phyloP scores from a whole-genome alignment of 2,329 filamentous ascomycete genomes.

The Fusarium sp. region DNA sequence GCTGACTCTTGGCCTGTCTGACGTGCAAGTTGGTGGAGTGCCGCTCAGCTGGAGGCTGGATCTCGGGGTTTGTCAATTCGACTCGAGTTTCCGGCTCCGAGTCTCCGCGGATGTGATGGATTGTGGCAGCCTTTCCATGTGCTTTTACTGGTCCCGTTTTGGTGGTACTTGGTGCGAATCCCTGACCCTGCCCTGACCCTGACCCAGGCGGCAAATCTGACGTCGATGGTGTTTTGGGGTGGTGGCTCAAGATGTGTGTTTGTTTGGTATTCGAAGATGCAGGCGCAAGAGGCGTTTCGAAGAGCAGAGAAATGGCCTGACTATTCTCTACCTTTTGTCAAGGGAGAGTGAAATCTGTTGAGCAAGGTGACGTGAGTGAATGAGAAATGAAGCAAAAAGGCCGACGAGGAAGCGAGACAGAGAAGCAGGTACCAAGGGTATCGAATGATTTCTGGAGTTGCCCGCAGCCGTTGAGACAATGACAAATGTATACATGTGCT shows the following conservation, averaged over 20 bases:
- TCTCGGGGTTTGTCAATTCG: conserved; percentile 1
- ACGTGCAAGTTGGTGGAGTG: conserved; percentile 5
- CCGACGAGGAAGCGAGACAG: neutral
- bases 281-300: neutral
- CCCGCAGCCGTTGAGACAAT: neutral
- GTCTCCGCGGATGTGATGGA: neutral
- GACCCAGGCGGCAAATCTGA: conserved; percentile 14
- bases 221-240: conserved; percentile 4
- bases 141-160: neutral
- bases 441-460: neutral
- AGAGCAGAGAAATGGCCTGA: conserved; percentile 4
- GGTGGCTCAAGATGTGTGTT: neutral
- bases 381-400: neutral
- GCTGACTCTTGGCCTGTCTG: conserved; percentile 15
- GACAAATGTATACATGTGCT: neutral
- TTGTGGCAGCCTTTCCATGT: neutral
- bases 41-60: conserved; percentile 7
- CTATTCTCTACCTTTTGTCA: conserved; percentile 15
- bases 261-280: conserved; percentile 1
- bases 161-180: neutral
- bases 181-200: neutral
- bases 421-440: neutral
- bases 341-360: conserved; percentile 26
- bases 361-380: conserved; percentile 3
- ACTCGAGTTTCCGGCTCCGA: conserved; percentile 17